Conservation (phyloP, 176 grass and related monocot genomes). For the Alloteropsis semialata region DNA sequence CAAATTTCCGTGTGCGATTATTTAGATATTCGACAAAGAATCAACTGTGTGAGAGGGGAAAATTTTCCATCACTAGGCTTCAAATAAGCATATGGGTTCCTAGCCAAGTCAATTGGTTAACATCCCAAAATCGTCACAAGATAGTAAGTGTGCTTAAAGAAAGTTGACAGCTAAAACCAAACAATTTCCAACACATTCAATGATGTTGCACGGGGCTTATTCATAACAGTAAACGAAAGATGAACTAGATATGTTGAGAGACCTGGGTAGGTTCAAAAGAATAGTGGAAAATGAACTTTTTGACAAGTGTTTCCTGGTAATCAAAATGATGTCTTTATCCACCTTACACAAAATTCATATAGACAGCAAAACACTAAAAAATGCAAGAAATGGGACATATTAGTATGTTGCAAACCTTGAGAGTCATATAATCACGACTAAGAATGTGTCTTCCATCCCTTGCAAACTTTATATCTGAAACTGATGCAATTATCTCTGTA, state of each 20-base stretch:
- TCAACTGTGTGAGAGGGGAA: not conserved
- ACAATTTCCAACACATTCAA: not conserved
- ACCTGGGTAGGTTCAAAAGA: not conserved
- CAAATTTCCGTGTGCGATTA: slow-evolving; percentile 1
- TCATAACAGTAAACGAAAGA: slow-evolving; percentile 8
- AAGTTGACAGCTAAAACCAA: not conserved
- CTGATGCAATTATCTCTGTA: slow-evolving; percentile 90
- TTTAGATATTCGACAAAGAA: not conserved
- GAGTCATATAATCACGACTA: slow-evolving; percentile 98
- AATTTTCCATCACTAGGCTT: not conserved
- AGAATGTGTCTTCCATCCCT: slow-evolving; percentile 84
- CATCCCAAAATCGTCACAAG: not conserved
- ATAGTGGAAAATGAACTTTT: not conserved
- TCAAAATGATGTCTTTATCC: not conserved
- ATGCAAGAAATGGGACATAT: not conserved
- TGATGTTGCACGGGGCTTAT: slow-evolving; percentile 6
- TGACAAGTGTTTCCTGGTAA: not conserved
- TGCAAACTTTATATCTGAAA: slow-evolving; percentile 88
- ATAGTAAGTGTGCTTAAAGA: not conserved
- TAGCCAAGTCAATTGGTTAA: not conserved
- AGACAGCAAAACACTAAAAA: not conserved
- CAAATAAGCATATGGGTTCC: not conserved
- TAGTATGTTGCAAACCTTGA: slow-evolving; percentile 57
- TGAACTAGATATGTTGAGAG: not conserved
- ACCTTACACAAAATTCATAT: not conserved